phyloP scores from a whole-genome alignment of 768 basidiomycete species.

The Hydnomerulius pinastri region DNA sequence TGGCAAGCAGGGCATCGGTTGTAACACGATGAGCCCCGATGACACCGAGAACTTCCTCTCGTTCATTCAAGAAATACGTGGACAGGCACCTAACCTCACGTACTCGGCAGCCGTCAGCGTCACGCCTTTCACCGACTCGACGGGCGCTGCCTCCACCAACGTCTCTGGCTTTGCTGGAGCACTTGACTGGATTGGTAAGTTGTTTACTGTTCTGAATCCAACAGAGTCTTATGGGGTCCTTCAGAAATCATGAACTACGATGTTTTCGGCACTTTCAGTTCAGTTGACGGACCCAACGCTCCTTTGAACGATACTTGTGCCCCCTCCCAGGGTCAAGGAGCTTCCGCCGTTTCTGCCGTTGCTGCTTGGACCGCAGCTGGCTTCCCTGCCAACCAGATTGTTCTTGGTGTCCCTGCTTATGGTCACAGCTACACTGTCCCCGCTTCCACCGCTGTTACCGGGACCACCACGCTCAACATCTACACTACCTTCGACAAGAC shows the following conservation, averaged over 20 bases:
- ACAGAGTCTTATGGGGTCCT: constrained; percentile 29
- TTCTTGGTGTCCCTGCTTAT: constrained; percentile 84
- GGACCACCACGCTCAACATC: constrained; percentile 35
- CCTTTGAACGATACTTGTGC: constrained; percentile 82
- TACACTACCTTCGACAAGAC: constrained; percentile 54
- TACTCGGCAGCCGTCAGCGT: constrained; percentile 74
- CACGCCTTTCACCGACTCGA: constrained; percentile 61
- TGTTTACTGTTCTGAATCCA: constrained; percentile 24
- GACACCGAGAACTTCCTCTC: constrained; percentile 81
- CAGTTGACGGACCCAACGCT: constrained; percentile 75
- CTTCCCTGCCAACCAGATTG: constrained; percentile 69
- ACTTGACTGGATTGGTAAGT: constrained; percentile 69
- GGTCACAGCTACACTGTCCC: constrained; percentile 66
- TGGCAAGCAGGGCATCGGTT: constrained; percentile 60
- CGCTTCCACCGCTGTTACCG: constrained; percentile 23
- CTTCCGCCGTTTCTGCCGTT: constrained; percentile 78
- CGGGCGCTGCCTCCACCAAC: constrained; percentile 57
- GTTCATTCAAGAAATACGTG: constrained; percentile 73
- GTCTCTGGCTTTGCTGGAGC: constrained; percentile 65
- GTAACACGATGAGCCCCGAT: constrained; percentile 60
- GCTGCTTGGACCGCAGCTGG: constrained; percentile 75
- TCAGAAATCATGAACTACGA: constrained; percentile 74
- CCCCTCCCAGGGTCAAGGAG: constrained; percentile 53
- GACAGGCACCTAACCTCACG: constrained; percentile 54
- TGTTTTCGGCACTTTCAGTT: constrained; percentile 53